A percentile compares a stretch with the other conserved stretches of the same genome.
Conservation (phyloP, 2,329 filamentous ascomycete species). For the Talaromyces sp. region DNA sequence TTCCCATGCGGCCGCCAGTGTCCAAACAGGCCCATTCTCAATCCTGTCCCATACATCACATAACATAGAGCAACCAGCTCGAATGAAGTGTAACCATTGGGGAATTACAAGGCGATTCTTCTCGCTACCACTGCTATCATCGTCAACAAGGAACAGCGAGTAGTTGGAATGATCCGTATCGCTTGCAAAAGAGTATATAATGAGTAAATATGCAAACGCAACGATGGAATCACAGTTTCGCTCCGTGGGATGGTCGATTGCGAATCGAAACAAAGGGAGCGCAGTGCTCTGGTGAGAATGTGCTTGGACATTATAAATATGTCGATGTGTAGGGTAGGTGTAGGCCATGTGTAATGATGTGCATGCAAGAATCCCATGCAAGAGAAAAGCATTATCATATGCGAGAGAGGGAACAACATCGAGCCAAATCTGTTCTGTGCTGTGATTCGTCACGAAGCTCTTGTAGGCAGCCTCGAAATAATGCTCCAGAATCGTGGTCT, state of each 20-base stretch:
- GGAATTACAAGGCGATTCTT: slow-evolving; percentile 3
- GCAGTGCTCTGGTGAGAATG: slow-evolving; percentile 1
- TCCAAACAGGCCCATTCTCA: slow-evolving; percentile 10
- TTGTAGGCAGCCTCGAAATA: neutral
- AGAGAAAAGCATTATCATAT: slow-evolving; percentile 28
- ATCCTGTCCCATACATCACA: slow-evolving; percentile 16
- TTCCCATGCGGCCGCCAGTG: slow-evolving; percentile 20
- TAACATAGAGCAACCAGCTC: slow-evolving; percentile 19
- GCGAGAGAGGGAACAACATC: slow-evolving; percentile 29
- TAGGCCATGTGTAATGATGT: slow-evolving; percentile 34
- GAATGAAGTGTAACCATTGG: slow-evolving; percentile 19
- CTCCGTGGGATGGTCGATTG: slow-evolving; percentile 11
- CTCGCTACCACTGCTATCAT: neutral
- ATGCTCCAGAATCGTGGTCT: neutral
- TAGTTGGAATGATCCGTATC: slow-evolving; percentile 15
- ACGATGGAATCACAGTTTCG: slow-evolving; percentile 17
- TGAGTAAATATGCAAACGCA: slow-evolving; percentile 16
- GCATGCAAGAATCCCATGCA: slow-evolving; percentile 39
- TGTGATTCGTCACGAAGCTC: neutral
- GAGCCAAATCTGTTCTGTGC: neutral
- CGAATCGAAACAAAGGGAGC: slow-evolving; percentile 7
- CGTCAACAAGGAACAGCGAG: slow-evolving; percentile 14
- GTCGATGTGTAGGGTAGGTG: slow-evolving; percentile 15
- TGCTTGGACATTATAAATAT: slow-evolving; percentile 21
- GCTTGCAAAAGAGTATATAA: slow-evolving; percentile 16